A percentile compares a stretch with the other conserved stretches of the same genome.
phyloP scores from a whole-genome alignment of 352 stramenopile species.

The Phytophthora niederhauseri region DNA sequence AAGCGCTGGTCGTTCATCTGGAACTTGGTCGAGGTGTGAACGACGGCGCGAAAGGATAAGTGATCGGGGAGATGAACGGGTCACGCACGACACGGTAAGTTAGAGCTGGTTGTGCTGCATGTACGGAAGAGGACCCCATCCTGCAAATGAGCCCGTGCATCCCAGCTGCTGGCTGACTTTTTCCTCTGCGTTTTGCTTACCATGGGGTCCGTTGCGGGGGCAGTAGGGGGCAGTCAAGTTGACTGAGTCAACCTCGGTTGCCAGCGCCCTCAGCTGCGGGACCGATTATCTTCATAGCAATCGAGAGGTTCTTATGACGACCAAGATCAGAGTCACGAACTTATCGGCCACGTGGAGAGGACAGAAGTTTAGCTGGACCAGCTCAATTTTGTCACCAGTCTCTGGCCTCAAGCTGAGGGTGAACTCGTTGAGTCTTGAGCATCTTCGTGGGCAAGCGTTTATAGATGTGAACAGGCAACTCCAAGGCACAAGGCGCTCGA shows the following conservation, averaged over 20 bases:
- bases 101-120: neutral
- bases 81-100: neutral
- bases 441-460: neutral
- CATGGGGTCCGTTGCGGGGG: neutral
- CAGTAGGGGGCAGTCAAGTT: too few relatives aligned
- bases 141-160: neutral
- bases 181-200: neutral
- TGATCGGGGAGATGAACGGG: neutral
- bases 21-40: neutral
- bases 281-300: neutral
- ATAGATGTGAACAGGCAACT: slow-evolving; percentile 5
- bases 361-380: neutral
- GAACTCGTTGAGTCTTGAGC: too few relatives aligned
- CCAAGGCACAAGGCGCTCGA: neutral
- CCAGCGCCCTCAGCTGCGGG: neutral
- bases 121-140: slow-evolving; percentile 1
- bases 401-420: too few relatives aligned
- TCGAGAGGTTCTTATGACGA: neutral
- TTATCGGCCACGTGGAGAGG: neutral
- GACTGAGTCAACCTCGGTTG: neutral
- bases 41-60: neutral
- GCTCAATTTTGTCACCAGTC: neutral
- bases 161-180: neutral
- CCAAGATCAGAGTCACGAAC: neutral
- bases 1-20: slow-evolving; percentile 21